These are phyloP conservation scores for Bretschneidera sinensis DNA, from an alignment of 345 rosid species.

Conservation along the genomic window DNA sequence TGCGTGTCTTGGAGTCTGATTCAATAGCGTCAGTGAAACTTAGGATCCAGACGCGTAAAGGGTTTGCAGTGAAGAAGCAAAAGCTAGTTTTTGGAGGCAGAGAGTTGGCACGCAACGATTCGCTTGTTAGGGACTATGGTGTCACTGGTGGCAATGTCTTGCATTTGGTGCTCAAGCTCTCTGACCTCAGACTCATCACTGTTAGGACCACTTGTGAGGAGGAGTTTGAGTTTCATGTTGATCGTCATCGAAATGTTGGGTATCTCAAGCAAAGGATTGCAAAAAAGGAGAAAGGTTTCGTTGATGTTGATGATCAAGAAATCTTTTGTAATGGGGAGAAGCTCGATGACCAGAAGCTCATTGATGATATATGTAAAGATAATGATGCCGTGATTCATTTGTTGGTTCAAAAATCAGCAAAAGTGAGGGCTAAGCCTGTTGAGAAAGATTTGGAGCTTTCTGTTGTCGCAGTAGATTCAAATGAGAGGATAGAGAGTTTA, in stretches of 20 bases:
- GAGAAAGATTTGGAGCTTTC: slow-evolving; percentile 53
- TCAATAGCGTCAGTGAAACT: slow-evolving; percentile 82
- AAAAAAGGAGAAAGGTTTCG: slow-evolving; percentile 54
- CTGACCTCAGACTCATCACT: slow-evolving; percentile 63
- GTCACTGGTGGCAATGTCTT: slow-evolving; percentile 66
- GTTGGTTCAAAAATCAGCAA: slow-evolving; percentile 64
- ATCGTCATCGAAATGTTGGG: slow-evolving; percentile 59
- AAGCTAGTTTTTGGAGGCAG: slow-evolving; percentile 79
- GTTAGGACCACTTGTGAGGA: slow-evolving; percentile 61
- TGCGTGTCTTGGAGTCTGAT: slow-evolving; percentile 66
- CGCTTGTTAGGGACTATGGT: slow-evolving; percentile 71
- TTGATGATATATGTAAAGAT: slow-evolving; percentile 45
- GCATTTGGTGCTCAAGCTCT: slow-evolving; percentile 77
- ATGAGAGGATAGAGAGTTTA: slow-evolving; percentile 19
- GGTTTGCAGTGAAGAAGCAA: slow-evolving; percentile 72
- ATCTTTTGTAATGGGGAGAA: slow-evolving; percentile 65
- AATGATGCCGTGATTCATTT: slow-evolving; percentile 69
- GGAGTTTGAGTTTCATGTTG: slow-evolving; percentile 65
- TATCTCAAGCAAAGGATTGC: slow-evolving; percentile 65
- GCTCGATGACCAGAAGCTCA: slow-evolving; percentile 57
- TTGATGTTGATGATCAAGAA: slow-evolving; percentile 65
- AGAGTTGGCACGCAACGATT: slow-evolving; percentile 67
- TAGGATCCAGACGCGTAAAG: slow-evolving; percentile 77
- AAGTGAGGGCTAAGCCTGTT: slow-evolving; percentile 54
- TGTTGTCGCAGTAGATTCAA: slow-evolving; percentile 32